A percentile compares a stretch with the other conserved stretches of the same genome.
Evolutionary conservation across 768 basidiomycete species (phyloP).

Genomic region (Lentinula guzmanii): DNA sequence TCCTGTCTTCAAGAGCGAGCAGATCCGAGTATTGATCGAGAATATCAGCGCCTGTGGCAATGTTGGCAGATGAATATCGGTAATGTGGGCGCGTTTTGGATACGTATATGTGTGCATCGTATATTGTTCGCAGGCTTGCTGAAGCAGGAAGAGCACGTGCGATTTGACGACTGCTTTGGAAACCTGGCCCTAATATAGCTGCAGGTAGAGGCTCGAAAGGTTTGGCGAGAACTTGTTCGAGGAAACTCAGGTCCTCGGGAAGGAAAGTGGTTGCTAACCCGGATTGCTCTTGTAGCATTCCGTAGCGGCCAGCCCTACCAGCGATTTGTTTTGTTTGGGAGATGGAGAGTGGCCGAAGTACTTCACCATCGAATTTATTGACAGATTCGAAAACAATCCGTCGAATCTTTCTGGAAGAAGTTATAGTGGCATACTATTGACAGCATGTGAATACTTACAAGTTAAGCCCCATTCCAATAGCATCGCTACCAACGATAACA

Average conservation of each 20-base stretch:
- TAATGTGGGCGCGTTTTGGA: slow-evolving; percentile 37
- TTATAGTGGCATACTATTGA: neutral
- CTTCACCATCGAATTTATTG: slow-evolving; percentile 50
- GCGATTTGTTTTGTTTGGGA: slow-evolving; percentile 93
- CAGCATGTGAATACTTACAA: slow-evolving; percentile 51
- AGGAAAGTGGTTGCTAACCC: slow-evolving; percentile 76
- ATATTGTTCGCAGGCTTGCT: slow-evolving; percentile 33
- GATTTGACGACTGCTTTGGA: slow-evolving; percentile 13
- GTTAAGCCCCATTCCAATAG: slow-evolving; percentile 96
- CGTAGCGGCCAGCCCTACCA: slow-evolving; percentile 89
- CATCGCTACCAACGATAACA: slow-evolving; percentile 90
- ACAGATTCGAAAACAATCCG: slow-evolving; percentile 75
- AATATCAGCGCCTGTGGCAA: slow-evolving; percentile 29
- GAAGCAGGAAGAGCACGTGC: slow-evolving; percentile 35
- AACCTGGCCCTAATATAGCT: slow-evolving; percentile 38
- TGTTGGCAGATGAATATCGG: slow-evolving; percentile 22
- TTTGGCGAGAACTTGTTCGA: slow-evolving; percentile 48
- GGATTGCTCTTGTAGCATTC: slow-evolving; percentile 40
- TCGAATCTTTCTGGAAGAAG: slow-evolving; percentile 71
- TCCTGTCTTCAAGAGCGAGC: slow-evolving; percentile 38
- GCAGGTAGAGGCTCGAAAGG: slow-evolving; percentile 43
- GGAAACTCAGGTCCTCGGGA: slow-evolving; percentile 51
- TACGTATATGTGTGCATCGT: slow-evolving; percentile 44
- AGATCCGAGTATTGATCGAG: slow-evolving; percentile 33
- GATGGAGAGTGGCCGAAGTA: slow-evolving; percentile 41